Evolutionary conservation across 768 basidiomycete species (phyloP), one percentile per base, ranked within the genome.

Genomic region (Suillus brevipes): DNA sequence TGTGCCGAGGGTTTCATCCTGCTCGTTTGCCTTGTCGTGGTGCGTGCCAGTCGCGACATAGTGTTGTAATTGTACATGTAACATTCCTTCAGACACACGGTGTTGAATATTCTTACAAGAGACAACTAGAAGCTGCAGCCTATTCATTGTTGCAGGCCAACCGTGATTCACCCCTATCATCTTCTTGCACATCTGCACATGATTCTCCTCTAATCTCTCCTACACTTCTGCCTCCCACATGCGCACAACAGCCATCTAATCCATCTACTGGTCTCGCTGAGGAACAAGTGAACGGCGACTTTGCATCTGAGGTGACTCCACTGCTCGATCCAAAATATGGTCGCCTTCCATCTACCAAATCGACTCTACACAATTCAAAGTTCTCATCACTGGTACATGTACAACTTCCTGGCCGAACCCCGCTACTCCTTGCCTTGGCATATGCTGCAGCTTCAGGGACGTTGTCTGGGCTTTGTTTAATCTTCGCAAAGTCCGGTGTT

Each of bases 401-500:
- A 31, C 63, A 20, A 71, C 78, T 66, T 34, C n/a, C 49, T 43
- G 42, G 50, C 66, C 83, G 83, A 37, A 88, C 85, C 13, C 83
- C 86, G 1, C 75, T 91, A 1, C 77, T 90, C 64, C 77, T 95
- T 52, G 91, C 94, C 13, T 82, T 95, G 55, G 91, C 92, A 1
- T 98, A 92, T 75, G 90, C 95, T 18, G 92, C 92, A 14, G 86
- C 89, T 60, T 94, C 92, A 4, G 95, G 95, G 0, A 94, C 92
- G 25, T 80, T 97, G 34, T 92, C 90, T 4, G 95, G 95, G 28
- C 91, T 98, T 88, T 97, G 94, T 73, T 80, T 98, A 31, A 82
- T 98, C 18, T 92, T 97, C 67, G 95, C 95, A 18, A 98, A 98
- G 80, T 93, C 93, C 65, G 95, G 93, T 3, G 92, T 95, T 13